Evolutionary conservation across 2,329 filamentous ascomycete genomes (phyloP).

Genomic region (Fusarium citri): DNA sequence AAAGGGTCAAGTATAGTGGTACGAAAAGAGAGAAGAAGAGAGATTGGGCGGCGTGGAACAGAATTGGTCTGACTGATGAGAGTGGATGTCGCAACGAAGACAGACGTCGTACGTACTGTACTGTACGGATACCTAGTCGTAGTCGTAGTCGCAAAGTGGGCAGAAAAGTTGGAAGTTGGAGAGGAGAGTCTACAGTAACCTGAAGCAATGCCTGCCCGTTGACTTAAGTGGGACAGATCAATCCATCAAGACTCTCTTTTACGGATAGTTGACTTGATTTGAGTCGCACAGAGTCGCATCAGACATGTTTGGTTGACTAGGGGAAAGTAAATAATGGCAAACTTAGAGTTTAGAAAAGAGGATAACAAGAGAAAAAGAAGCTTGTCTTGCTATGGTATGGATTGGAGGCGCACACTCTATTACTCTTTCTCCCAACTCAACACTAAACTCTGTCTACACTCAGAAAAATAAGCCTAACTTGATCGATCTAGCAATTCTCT

Average conservation of each 20-base stretch:
- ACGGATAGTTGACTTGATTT: too few relatives aligned
- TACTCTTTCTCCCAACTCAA: conserved; percentile 10
- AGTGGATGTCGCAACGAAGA: conserved; percentile 3
- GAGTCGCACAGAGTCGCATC: not conserved
- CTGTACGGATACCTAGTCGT: too few relatives aligned
- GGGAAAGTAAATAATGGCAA: conserved; percentile 34
- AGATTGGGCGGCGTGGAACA: not conserved
- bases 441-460: conserved; percentile 18
- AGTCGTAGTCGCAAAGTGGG: conserved; percentile 9
- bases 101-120: not conserved
- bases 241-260: not conserved
- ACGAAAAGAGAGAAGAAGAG: not conserved
- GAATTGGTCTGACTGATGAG: not conserved
- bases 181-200: not conserved
- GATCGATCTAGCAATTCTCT: not conserved
- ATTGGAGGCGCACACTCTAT: not conserved
- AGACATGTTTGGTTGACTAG: conserved; percentile 14
- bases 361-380: not conserved
- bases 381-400: not conserved
- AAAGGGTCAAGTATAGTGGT: conserved; percentile 13
- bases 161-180: conserved; percentile 34
- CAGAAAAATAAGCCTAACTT: conserved; percentile 4
- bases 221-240: conserved; percentile 33
- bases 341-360: conserved; percentile 14
- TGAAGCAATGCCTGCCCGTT: conserved; percentile 15